Base-by-base conservation (phyloP, 495 filamentous ascomycete species). In the Viridothelium virens region DNA sequence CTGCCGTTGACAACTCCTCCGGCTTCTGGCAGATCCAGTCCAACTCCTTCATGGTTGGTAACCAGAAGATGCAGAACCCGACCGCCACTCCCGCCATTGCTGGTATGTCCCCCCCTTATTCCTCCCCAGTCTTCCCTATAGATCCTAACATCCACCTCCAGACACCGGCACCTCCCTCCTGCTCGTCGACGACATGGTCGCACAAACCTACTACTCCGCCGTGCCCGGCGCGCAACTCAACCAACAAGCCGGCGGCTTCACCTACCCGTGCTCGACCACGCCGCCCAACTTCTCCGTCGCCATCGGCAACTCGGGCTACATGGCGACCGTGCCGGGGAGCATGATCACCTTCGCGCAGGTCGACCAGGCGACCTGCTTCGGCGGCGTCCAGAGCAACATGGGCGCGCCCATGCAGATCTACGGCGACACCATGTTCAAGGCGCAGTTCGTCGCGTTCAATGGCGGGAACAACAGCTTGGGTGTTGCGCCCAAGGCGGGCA, bases 1-100 rank as follows among this genome's bases (percentile, higher is more conserved):
- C 88, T 67, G 79, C 78, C 37, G 81, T 92, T 67, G 83, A 91
- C 70, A 77, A 76, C 12, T 79, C 81, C 1, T 74, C 79, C 11
- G 91, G 91, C 34, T 92, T 89, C 81, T 95, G 91, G 91, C 77
- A 89, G 71, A 88, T 91, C 70, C 72, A 82, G 3, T 85, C 87
- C 33, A 74, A 79, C 3, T 70, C 71, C 2, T 92, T 86, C 71
- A 72, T 78, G 16, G 79, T 92, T 44, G 83, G 82, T 33, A 78
- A 77, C 44, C 74, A 73, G 31, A 76, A 56, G 18, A 38, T 65
- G 9, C 63, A 69, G 25, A 76, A 74, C 66, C 38, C 69, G 16
- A 67, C 63, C 14, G 72, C 65, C 67, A 73, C 72, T 67, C 68
- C 70, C 2, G 75, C 77, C 63, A 80, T 81, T 62, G 77, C 77